phyloP scores from a whole-genome alignment of 2,329 filamentous ascomycete species.

The Monosporascus sp. region DNA sequence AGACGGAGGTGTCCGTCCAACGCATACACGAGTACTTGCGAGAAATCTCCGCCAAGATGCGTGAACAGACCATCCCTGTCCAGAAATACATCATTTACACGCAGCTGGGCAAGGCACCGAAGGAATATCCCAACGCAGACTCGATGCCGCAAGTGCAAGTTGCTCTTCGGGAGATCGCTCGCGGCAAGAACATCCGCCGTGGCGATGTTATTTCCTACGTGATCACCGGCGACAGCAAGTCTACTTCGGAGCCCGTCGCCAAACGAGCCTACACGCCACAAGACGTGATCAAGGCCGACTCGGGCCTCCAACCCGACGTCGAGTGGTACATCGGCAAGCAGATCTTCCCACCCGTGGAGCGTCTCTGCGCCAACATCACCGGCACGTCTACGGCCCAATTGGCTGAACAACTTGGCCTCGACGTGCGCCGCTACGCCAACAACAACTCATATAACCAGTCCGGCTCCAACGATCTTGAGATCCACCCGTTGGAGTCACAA shows the following conservation, averaged over 20 bases:
- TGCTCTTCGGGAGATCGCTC: slow-evolving; percentile 78
- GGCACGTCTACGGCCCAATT: slow-evolving; percentile 87
- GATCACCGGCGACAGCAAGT: slow-evolving; percentile 68
- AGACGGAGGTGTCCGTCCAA: slow-evolving; percentile 79
- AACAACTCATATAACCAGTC: slow-evolving; percentile 40
- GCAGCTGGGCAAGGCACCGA: slow-evolving; percentile 89
- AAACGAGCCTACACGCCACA: slow-evolving; percentile 86
- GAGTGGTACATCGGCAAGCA: slow-evolving; percentile 99
- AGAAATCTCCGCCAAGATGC: slow-evolving; percentile 81
- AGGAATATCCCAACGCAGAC: slow-evolving; percentile 89
- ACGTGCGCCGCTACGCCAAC: slow-evolving; percentile 80
- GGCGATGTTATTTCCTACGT: slow-evolving; percentile 97
- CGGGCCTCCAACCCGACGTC: slow-evolving; percentile 77
- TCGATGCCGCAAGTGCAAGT: slow-evolving; percentile 98
- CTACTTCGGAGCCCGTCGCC: slow-evolving; percentile 62
- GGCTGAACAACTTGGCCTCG: slow-evolving; percentile 89
- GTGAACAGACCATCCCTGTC: slow-evolving; percentile 65
- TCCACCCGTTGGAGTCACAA: slow-evolving; percentile 89
- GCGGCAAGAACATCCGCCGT: slow-evolving; percentile 81
- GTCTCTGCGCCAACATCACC: slow-evolving; percentile 90
- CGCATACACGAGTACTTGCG: slow-evolving; percentile 92
- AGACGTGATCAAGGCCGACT: slow-evolving; percentile 74
- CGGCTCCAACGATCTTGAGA: slow-evolving; percentile 58
- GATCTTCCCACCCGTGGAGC: slow-evolving; percentile 95
- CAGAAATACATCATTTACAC: slow-evolving; percentile 97